Evolutionary conservation across 2,329 filamentous ascomycete species (phyloP), one percentile per base, ranked within the genome.

Genomic region (Fusarium agapanthi): DNA sequence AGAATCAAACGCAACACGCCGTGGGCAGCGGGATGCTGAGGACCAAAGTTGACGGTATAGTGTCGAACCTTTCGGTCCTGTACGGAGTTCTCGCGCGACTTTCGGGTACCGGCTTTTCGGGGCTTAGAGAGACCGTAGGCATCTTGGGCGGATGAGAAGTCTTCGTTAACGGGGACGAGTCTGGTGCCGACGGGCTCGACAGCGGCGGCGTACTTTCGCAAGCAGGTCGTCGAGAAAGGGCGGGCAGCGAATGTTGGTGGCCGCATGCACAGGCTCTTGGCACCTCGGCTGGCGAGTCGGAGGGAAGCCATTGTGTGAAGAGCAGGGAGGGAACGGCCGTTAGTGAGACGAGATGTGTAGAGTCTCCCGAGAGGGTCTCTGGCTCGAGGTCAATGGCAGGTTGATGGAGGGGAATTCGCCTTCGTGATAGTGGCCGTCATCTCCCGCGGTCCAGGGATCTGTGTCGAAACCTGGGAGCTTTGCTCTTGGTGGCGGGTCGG

Each of bases 1-100:
- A 99, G 90, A 87, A 99, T 99, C 85, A 99, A 86, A 61, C 96
- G 94, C 85, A 99, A 86, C 90, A 99, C 96, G 80, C 96, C 96
- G 89, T 99, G 96, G 79, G 96, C 97, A 75, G 96, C 96, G 43
- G 96, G 96, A 88, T 99, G 96, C 88, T 99, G 96, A 74, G 96
- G 96, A 63, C 96, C 96, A 80, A 99, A 99, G 88, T 99, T 99
- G 87, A 99, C 95, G 12, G 96, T 99, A 86, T 99, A 99, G 86
- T 99, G 96, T 76, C 96, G 91, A 82, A 99, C 93, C 89, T 98
- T 98, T 83, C 95, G 92, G 84, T 85, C 82, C 72, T 81, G 83
- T 71, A 89, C 81, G 65, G 83, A 85, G 77, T 84, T 85, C 74
- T 88, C 85, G 75, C 81, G 81, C 72, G 82, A 80, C 78, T 85